A percentile compares a stretch with the other conserved stretches of the same genome.
phyloP scores from a whole-genome alignment of 192 early-diverging fungal species.

The Coemansia sp. region DNA sequence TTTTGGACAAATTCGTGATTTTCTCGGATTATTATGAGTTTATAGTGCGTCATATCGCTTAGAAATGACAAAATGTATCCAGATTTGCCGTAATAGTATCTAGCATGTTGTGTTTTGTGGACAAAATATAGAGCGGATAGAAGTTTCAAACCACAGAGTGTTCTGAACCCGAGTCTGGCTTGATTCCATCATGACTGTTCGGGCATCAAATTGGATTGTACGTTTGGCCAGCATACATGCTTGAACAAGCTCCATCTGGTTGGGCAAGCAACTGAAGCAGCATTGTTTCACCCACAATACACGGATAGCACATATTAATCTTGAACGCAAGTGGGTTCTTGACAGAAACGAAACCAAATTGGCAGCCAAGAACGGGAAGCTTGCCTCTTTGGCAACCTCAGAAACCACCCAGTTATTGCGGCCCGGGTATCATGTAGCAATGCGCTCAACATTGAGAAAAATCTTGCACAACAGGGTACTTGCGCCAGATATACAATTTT shows the following conservation, averaged over 20 bases:
- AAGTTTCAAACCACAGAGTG: constrained; percentile 5
- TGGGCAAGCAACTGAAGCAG: constrained; percentile 72
- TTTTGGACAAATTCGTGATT: too few species aligned
- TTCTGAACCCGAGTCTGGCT: constrained; percentile 27
- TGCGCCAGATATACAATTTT: constrained; percentile 57
- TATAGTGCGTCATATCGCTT: too few species aligned
- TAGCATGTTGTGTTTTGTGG: too few species aligned
- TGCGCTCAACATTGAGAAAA: constrained; percentile 73
- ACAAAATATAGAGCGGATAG: too few species aligned
- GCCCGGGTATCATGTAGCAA: constrained; percentile 83
- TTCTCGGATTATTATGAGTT: too few species aligned
- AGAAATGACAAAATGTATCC: too few species aligned
- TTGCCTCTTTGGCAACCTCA: constrained; percentile 77
- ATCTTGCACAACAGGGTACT: too few species aligned
- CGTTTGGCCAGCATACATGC: constrained; percentile 72
- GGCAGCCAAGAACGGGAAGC: constrained; percentile 83
- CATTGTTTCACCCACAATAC: constrained; percentile 88
- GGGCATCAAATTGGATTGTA: constrained; percentile 95
- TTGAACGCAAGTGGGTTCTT: constrained; percentile 74
- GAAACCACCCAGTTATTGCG: constrained; percentile 90
- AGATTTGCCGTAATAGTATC: too few species aligned
- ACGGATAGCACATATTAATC: constrained; percentile 70
- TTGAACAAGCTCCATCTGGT: constrained; percentile 60
- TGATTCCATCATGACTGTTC: constrained; percentile 87
- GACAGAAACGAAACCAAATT: constrained; percentile 66